A percentile compares a stretch with the other conserved stretches of the same genome.
Evolutionary conservation across 2,329 filamentous ascomycete species (phyloP).

Genomic region (Bipolaris oryzae): DNA sequence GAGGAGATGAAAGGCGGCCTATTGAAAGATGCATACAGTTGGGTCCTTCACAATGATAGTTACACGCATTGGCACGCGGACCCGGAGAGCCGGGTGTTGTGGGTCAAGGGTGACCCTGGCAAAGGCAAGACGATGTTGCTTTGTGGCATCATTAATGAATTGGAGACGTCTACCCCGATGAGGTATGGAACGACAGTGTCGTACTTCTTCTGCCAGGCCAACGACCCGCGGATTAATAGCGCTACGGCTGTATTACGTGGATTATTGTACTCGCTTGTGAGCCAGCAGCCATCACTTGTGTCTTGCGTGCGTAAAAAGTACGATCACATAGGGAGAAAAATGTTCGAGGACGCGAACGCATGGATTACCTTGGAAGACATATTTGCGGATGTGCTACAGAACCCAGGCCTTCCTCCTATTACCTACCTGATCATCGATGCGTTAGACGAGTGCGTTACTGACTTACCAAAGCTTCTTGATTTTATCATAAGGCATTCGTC

Average conservation of each 20-base stretch:
- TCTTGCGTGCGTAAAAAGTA: conserved; percentile 34
- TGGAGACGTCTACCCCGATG: no score
- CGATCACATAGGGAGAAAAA: conserved; percentile 7
- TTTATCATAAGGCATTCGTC: no score
- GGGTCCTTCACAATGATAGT: conserved; percentile 7
- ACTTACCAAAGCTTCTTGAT: no score
- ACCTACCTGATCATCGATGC: no score
- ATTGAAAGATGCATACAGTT: conserved; percentile 8
- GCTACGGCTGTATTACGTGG: conserved; percentile 47
- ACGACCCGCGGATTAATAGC: no score
- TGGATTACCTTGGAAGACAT: conserved; percentile 34
- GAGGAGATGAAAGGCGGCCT: not conserved
- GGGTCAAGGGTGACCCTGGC: no score
- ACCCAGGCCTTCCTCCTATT: conserved; percentile 21
- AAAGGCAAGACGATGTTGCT: no score
- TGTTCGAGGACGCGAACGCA: conserved; percentile 42
- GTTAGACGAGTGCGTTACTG: no score
- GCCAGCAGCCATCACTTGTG: conserved; percentile 41
- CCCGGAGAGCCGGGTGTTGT: no score
- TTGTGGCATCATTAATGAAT: no score
- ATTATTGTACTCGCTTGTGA: conserved; percentile 50
- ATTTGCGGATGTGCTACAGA: conserved; percentile 51
- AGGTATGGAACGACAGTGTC: no score
- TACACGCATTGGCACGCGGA: conserved; percentile 5
- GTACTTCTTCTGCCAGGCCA: no score